Evolutionary conservation across 1,284 basidiomycete genomes (phyloP), one percentile per base, ranked within the genome.

Genomic region (Neonothopanus nambi): DNA sequence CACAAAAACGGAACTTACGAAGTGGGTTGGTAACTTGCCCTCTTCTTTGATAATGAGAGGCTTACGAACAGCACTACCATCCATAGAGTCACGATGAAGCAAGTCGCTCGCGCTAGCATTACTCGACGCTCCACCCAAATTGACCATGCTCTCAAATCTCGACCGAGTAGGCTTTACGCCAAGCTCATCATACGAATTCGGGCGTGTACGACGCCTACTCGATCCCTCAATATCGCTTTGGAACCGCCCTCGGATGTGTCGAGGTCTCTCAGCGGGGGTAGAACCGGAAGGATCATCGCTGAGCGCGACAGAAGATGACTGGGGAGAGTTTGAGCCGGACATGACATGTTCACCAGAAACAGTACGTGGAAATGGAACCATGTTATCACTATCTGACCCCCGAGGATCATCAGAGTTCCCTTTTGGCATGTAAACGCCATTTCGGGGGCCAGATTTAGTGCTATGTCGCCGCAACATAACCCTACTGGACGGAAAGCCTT

Each of bases 11-110:
- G 38, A 44, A 82, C 91, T 81, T 66, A 95, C 93, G 68, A 93
- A 96, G 69, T 87, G 89, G 51, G 90, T 82, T 3, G 87, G 76
- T 3, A 86, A 77, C 70, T 90, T 88, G 44, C 92, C 93, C 53
- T 89, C 83, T 70, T 95, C 93, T 58, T 78, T 75, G 47, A 97
- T 83, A 42, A 94, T 82, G 35, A 98, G 75, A 39, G 88, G 85
- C 71, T 89, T 88, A 44, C 88, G 75, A 26, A 82, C 76, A n/a
- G 76, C 77, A 63, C 80, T 81, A 15, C 82, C 82, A 61, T 85
- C 82, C 62, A 82, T 72, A 35, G 82, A 81, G 59, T 85, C 78
- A 30, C 84, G 74, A 52, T 74, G 68, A 62, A 81, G 67, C 54
- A 89, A 66, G 66, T 91, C 89, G 67, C 85, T 89, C 37, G 80